A percentile compares a stretch with the other conserved stretches of the same genome.
Conservation (phyloP, 305 asterid genomes). For the Solanum hybrid region DNA sequence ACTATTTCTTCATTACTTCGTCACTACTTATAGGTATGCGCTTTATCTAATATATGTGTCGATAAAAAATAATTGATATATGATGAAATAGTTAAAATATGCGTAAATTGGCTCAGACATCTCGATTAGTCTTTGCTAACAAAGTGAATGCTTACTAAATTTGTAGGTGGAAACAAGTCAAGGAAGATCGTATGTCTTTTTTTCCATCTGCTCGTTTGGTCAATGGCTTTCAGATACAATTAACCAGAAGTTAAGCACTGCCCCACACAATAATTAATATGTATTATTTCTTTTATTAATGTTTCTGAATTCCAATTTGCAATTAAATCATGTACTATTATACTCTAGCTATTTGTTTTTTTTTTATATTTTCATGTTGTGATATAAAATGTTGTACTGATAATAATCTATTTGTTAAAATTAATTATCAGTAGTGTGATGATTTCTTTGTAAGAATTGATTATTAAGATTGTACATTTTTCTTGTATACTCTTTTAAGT, state of each 20-base stretch:
- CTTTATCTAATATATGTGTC: background rate
- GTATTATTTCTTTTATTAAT: background rate
- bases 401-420: background rate
- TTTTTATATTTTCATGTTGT: background rate
- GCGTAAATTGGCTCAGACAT: background rate
- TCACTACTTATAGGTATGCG: conserved; percentile 50
- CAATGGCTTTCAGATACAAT: conserved; percentile 70
- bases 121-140: background rate
- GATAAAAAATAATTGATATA: accelerated
- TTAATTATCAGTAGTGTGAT: background rate
- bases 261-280: background rate
- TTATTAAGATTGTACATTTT: background rate
- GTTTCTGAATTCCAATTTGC: background rate
- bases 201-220: conserved; percentile 90
- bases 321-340: background rate
- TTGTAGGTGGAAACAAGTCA: conserved; percentile 70
- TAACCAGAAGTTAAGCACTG: conserved; percentile 18
- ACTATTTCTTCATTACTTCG: conserved; percentile 65
- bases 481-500: background rate
- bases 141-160: background rate
- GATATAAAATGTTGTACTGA: background rate
- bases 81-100: background rate
- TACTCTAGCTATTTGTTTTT: background rate
- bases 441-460: background rate
- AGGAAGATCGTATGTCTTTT: conserved; percentile 78